Conservation (phyloP, 2,329 filamentous ascomycete species). For the Aspergillus candidus region DNA sequence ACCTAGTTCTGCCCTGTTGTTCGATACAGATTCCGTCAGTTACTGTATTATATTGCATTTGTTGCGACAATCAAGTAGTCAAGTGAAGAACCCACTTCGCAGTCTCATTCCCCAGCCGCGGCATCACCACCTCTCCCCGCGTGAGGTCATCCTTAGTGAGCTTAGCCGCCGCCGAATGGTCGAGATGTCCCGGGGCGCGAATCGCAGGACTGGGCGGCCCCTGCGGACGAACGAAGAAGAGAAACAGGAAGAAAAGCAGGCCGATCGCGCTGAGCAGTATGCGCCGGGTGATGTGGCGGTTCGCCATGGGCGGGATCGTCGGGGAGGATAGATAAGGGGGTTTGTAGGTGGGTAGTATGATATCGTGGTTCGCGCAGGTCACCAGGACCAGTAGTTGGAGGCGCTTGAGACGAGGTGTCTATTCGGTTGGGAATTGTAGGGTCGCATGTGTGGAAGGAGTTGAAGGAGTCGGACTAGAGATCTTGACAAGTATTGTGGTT, state of each 20-base stretch:
- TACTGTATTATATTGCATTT: no score
- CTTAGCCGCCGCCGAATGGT: conserved; percentile 22
- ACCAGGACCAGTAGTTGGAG: no score
- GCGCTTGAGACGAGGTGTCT: no score
- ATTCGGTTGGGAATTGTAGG: no score
- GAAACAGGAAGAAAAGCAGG: conserved; percentile 31
- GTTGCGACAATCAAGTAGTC: no score
- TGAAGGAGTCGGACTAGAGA: neutral
- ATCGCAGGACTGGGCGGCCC: conserved; percentile 33
- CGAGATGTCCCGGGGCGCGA: conserved; percentile 37
- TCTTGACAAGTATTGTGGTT: neutral
- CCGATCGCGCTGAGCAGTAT: conserved; percentile 30
- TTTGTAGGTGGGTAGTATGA: no score
- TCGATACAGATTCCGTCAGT: no score
- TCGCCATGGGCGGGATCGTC: conserved; percentile 23
- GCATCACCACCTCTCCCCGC: conserved; percentile 42
- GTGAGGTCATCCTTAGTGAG: conserved; percentile 31
- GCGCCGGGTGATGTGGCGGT: conserved; percentile 33
- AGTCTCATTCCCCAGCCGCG: conserved; percentile 45
- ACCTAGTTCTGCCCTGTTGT: conserved; percentile 53
- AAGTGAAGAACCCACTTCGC: conserved; percentile 33
- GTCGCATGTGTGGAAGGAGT: neutral
- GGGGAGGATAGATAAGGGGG: no score
- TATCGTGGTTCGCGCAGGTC: no score
- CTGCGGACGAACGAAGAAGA: conserved; percentile 34